Conservation (phyloP, 129 eudicot species). For the Flaveria brownii region DNA sequence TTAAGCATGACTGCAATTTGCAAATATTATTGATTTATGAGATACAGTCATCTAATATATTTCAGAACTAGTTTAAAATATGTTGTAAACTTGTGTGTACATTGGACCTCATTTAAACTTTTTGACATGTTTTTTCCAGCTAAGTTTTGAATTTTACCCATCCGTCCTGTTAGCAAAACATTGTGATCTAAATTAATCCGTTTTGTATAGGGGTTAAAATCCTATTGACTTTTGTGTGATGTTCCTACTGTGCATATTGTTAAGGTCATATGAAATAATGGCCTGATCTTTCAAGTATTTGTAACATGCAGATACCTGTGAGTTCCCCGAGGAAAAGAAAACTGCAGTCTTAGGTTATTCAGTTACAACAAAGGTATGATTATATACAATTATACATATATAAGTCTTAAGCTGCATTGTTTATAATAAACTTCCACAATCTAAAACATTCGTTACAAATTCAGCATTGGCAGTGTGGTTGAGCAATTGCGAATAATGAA, state of each 20-base stretch:
- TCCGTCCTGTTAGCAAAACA: neutral
- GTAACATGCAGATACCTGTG: slow-evolving; percentile 45
- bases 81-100: neutral
- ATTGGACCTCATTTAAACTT: neutral
- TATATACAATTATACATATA: neutral
- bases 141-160: neutral
- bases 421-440: neutral
- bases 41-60: neutral
- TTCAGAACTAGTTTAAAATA: neutral
- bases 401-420: slow-evolving; percentile 5
- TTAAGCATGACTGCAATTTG: neutral
- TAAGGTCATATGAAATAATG: slow-evolving; percentile 12
- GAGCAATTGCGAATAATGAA: slow-evolving; percentile 83
- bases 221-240: neutral
- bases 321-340: slow-evolving; percentile 61
- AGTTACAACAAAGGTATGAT: slow-evolving; percentile 81
- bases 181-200: neutral
- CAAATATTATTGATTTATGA: neutral
- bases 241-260: neutral
- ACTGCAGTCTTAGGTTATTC: slow-evolving; percentile 68
- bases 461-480: slow-evolving; percentile 82
- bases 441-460: slow-evolving; percentile 23
- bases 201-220: neutral
- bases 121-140: neutral
- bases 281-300: neutral